Evolutionary conservation across 768 basidiomycete species (phyloP).

Genomic region (Serendipita indica): DNA sequence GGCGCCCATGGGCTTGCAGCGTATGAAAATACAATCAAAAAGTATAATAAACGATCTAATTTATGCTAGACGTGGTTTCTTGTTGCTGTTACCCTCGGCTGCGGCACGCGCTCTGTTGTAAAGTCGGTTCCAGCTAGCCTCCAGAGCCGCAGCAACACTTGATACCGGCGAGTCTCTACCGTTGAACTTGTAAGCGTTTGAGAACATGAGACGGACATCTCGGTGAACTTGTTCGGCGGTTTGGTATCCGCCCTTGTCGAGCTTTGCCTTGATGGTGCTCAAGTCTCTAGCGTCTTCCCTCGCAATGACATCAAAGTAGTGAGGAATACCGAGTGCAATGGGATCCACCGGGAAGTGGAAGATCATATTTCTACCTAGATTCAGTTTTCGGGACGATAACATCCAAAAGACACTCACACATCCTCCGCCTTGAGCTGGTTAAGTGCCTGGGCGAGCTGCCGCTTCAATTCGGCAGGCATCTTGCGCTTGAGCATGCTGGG

Average conservation of each 20-base stretch:
- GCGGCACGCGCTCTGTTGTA: not conserved
- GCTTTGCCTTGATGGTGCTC: constrained; percentile 59
- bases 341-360: constrained; percentile 87
- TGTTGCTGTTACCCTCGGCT: not conserved
- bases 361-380: constrained; percentile 19
- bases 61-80: constrained; percentile 3
- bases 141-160: constrained; percentile 35
- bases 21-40: no score
- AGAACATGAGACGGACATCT: constrained; percentile 75
- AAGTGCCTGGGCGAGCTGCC: constrained; percentile 55
- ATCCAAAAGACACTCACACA: constrained; percentile 31
- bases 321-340: constrained; percentile 61
- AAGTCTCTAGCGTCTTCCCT: constrained; percentile 80
- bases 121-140: constrained; percentile 22
- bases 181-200: constrained; percentile 84
- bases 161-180: constrained; percentile 70
- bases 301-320: constrained; percentile 76
- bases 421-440: constrained; percentile 54
- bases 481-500: constrained; percentile 54
- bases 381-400: constrained; percentile 1
- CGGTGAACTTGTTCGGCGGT: constrained; percentile 64
- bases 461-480: constrained; percentile 65
- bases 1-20: no score
- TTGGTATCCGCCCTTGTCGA: constrained; percentile 73
- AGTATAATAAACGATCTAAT: not conserved